A percentile compares a stretch with the other conserved stretches of the same genome.
Conservation (phyloP, 805 yeast species). For the Candida ovalis region DNA sequence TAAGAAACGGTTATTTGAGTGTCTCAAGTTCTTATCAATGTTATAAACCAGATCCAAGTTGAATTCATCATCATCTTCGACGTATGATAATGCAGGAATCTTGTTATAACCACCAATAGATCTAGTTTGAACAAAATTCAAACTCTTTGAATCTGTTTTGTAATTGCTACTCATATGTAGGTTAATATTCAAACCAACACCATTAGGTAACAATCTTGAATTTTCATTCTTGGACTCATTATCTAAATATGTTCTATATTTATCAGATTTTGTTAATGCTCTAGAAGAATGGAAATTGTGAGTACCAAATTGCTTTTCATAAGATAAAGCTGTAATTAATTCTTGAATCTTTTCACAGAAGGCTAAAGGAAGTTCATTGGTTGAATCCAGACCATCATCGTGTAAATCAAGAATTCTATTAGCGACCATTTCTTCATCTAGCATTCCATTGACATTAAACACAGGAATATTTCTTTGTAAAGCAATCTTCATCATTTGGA, state of each 20-base stretch:
- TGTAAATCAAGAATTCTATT: constrained; percentile 4
- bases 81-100: constrained; percentile 14
- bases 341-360: constrained; percentile 12
- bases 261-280: constrained; percentile 4
- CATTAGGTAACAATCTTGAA: constrained; percentile 40
- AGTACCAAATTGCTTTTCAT: constrained; percentile 5
- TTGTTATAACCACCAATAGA: constrained; percentile 36
- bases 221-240: constrained; percentile 12
- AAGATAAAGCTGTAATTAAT: constrained; percentile 9
- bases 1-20: constrained; percentile 6
- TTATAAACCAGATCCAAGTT: constrained; percentile 12
- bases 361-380: constrained; percentile 7
- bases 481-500: constrained; percentile 19
- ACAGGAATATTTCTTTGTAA: constrained; percentile 23
- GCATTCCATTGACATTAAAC: constrained; percentile 15
- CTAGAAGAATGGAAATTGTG: constrained; percentile 22
- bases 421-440: background rate
- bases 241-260: constrained; percentile 4
- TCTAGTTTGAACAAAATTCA: constrained; percentile 40
- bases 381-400: constrained; percentile 12
- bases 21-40: constrained; percentile 14
- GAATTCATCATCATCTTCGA: constrained; percentile 7
- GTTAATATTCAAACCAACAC: constrained; percentile 47
- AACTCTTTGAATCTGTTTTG: constrained; percentile 29
- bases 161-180: constrained; percentile 33